Conservation (phyloP, 139 green algal genomes). For the Chlorella sp. region DNA sequence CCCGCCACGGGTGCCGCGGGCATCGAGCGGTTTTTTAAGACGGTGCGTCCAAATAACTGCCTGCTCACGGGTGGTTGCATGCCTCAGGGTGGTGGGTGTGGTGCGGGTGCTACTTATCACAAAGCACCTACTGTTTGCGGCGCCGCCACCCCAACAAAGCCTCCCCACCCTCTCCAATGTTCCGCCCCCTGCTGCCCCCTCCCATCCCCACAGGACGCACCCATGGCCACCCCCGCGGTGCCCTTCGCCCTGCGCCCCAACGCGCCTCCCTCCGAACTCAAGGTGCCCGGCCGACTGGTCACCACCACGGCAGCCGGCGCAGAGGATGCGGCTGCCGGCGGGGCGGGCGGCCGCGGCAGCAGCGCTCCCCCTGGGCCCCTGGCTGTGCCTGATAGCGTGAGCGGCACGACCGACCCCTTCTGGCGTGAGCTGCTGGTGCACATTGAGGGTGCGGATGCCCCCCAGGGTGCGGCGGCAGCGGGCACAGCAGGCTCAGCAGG, state of each 20-base stretch:
- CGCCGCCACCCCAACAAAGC: too few species aligned
- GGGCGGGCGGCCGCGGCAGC: not conserved
- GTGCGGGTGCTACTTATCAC: too few species aligned
- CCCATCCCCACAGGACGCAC: too few species aligned
- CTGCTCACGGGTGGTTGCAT: too few species aligned
- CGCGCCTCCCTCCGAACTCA: slow-evolving; percentile 9
- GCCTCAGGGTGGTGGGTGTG: too few species aligned
- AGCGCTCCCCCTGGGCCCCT: not conserved
- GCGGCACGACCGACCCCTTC: slow-evolving; percentile 40
- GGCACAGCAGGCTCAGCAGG: not conserved
- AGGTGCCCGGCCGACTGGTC: slow-evolving; percentile 17
- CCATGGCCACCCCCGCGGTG: slow-evolving; percentile 10
- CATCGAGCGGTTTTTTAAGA: slow-evolving; percentile 9
- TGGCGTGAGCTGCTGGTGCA: slow-evolving; percentile 35
- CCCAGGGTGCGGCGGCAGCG: not conserved
- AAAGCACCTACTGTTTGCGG: too few species aligned
- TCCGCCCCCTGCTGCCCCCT: too few species aligned
- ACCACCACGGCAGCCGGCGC: slow-evolving; percentile 25
- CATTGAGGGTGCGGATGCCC: slow-evolving; percentile 17
- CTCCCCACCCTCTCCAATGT: too few species aligned
- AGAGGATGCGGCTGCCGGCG: not conserved
- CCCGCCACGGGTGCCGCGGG: not conserved
- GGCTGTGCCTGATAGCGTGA: slow-evolving; percentile 7
- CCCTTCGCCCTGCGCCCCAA: slow-evolving; percentile 11
- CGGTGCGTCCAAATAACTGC: not conserved